These are phyloP conservation scores for Solanum hybrid DNA, from an alignment of 305 asterid species.

Conservation along the genomic window DNA sequence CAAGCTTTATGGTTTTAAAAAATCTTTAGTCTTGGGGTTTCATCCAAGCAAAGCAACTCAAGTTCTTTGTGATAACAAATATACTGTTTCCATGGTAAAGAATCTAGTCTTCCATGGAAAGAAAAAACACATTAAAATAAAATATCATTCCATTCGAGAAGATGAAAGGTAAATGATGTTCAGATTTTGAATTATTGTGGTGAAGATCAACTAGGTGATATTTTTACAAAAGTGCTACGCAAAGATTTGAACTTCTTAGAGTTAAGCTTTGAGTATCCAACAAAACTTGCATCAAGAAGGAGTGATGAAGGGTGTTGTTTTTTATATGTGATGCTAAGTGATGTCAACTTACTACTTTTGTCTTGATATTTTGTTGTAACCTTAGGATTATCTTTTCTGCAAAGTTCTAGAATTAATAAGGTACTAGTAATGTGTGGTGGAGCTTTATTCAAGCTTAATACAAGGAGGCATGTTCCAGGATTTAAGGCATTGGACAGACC, in stretches of 20 bases:
- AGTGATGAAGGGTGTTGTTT: neutral
- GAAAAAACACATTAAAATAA: neutral
- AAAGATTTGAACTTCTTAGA: neutral
- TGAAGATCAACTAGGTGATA: neutral
- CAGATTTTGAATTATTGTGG: neutral
- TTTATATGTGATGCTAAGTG: neutral
- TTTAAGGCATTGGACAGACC: too few species aligned
- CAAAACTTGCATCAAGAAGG: neutral
- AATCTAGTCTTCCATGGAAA: neutral
- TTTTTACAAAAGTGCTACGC: neutral
- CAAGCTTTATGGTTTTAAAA: neutral
- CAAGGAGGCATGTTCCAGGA: too few species aligned
- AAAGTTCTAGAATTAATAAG: neutral
- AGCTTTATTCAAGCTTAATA: neutral
- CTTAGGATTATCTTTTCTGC: neutral
- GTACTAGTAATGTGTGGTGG: neutral
- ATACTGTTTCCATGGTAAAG: neutral
- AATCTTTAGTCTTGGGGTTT: neutral
- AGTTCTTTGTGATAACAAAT: too few species aligned
- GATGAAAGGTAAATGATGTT: neutral
- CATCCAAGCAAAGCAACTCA: neutral
- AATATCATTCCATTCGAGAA: neutral
- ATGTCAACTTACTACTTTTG: neutral
- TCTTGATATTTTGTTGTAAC: neutral
- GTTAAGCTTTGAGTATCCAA: neutral